A percentile compares a stretch with the other conserved stretches of the same genome.
phyloP scores from a whole-genome alignment of 768 basidiomycete genomes.

The Trametes meyenii region DNA sequence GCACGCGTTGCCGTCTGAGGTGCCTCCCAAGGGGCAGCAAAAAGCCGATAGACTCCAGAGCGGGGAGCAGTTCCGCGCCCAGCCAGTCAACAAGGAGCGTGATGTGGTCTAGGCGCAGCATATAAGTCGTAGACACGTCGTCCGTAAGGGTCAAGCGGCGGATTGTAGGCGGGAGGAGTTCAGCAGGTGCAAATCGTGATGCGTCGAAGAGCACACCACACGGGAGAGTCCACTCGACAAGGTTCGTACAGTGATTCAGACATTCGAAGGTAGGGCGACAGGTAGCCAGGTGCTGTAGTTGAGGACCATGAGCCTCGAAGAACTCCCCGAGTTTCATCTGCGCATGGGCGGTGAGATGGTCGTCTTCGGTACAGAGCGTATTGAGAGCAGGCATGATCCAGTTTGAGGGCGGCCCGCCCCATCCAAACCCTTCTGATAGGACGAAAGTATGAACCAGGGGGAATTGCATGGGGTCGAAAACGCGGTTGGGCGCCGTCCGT shows the following conservation, averaged over 20 bases:
- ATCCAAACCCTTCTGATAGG: constrained; percentile 6
- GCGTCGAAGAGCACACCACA: not conserved
- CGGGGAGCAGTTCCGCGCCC: not conserved
- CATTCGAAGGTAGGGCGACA: not conserved
- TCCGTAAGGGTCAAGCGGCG: constrained; percentile 7
- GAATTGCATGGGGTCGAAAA: not conserved
- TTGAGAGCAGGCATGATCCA: constrained; percentile 7
- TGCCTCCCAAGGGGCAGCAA: constrained; percentile 10
- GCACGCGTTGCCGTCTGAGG: not conserved
- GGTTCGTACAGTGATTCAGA: constrained; percentile 2
- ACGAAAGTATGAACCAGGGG: not conserved
- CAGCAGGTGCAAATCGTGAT: not conserved
- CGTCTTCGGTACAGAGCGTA: constrained; percentile 2
- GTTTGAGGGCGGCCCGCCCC: constrained; percentile 1
- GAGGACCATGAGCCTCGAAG: constrained; percentile 4
- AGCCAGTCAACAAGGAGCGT: constrained; percentile 3
- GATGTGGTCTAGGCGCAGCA: constrained; percentile 6
- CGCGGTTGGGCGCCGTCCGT: not conserved
- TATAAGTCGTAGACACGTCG: not conserved
- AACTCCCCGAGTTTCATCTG: not conserved
- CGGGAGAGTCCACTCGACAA: constrained; percentile 13
- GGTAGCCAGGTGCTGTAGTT: not conserved
- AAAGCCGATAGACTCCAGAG: constrained; percentile 14
- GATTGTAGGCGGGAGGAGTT: not conserved
- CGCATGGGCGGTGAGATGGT: not conserved